These are phyloP conservation scores for Penicillium ochrochloron DNA, from an alignment of 495 filamentous ascomycete species.

Conservation along the genomic window DNA sequence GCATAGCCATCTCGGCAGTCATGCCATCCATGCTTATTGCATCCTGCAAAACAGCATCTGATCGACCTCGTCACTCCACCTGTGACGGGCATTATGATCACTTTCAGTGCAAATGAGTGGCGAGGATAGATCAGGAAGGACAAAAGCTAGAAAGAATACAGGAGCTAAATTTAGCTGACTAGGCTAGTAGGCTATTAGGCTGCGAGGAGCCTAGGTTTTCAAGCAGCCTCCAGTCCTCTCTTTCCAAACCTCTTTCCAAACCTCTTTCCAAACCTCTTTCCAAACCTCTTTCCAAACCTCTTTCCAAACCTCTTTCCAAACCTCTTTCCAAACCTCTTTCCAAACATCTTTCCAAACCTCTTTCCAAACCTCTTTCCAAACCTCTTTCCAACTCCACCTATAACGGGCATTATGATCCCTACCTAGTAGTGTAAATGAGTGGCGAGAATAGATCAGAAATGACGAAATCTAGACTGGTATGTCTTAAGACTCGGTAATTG, in stretches of 20 bases:
- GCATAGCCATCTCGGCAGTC: not conserved
- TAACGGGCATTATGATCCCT: not conserved
- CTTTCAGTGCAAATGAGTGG: not conserved
- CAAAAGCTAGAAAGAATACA: too few relatives aligned
- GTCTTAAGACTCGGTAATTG: not conserved
- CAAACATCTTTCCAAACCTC: too few relatives aligned
- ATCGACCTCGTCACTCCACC: not conserved
- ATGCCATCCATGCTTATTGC: conserved; percentile 8
- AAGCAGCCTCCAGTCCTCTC: too few relatives aligned
- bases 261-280: too few relatives aligned
- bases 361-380: too few relatives aligned
- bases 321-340: too few relatives aligned
- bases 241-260: too few relatives aligned
- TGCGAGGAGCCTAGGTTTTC: too few relatives aligned
- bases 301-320: too few relatives aligned
- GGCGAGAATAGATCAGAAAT: not conserved
- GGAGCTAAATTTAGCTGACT: too few relatives aligned
- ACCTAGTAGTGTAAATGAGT: not conserved
- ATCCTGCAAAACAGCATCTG: not conserved
- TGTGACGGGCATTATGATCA: not conserved
- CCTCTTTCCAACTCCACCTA: not conserved
- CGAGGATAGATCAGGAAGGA: not conserved
- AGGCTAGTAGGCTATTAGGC: too few relatives aligned
- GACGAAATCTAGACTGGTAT: not conserved
- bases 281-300: too few relatives aligned